Conservation (phyloP, 1,284 basidiomycete species). For the Microbotryum intermedium region DNA sequence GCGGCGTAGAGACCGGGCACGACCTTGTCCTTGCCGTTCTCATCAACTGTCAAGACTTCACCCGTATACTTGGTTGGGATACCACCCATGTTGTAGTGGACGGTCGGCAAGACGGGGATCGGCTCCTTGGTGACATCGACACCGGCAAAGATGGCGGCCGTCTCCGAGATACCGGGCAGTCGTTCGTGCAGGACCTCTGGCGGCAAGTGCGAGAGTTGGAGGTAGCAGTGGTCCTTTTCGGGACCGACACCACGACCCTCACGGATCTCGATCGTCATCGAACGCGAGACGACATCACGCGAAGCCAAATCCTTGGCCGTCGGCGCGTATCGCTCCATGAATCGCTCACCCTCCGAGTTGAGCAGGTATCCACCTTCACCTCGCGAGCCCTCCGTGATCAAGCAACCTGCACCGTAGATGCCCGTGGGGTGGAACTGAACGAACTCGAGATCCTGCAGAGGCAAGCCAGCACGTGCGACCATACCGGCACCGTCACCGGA, state of each 20-base stretch:
- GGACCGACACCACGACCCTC: conserved; percentile 98
- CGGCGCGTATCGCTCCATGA: conserved; percentile 99
- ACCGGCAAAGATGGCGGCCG: conserved; percentile 96
- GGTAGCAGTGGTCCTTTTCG: conserved; percentile 94
- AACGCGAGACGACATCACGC: conserved; percentile 97
- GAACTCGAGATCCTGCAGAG: conserved; percentile 95
- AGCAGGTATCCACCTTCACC: conserved; percentile 98
- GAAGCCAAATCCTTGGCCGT: conserved; percentile 99
- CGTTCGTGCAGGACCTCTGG: conserved; percentile 94
- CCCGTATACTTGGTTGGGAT: conserved; percentile 99
- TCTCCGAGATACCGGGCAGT: conserved; percentile 98
- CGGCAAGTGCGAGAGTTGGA: conserved; percentile 96
- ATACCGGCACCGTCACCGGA: conserved; percentile 98
- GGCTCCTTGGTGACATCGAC: conserved; percentile 99
- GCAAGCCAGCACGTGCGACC: conserved; percentile 93
- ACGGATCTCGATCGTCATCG: conserved; percentile 98
- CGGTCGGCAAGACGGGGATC: conserved; percentile 91
- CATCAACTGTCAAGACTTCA: conserved; percentile 80
- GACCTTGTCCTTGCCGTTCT: conserved; percentile 81
- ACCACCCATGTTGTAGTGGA: conserved; percentile 74
- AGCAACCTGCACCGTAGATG: conserved; percentile 98
- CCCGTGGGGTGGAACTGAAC: conserved; percentile 99
- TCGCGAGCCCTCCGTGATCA: conserved; percentile 97
- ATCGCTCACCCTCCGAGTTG: conserved; percentile 98
- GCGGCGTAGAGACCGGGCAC: conserved; percentile 98